Base-by-base conservation (phyloP, 225 moss, liverwort and hornwort species). In the Marchantia polymorpha region DNA sequence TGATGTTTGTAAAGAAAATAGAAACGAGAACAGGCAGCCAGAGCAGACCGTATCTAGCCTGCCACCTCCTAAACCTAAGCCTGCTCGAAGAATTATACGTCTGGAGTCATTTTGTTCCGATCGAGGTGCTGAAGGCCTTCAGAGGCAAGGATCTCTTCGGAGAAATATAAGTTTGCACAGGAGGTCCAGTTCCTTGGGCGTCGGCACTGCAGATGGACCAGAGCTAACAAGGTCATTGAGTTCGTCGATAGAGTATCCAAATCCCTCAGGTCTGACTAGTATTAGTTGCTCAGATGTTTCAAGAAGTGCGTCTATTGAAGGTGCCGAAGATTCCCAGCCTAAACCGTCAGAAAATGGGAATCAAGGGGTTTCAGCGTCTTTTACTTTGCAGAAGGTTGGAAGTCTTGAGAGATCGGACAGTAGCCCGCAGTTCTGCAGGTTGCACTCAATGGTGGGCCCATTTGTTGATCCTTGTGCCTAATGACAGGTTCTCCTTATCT, bases 41-140 rank as follows among this genome's bases (percentile, higher is more conserved):
- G 56, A 77, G 58, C 72, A 15, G 54, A 72, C 59, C n/a, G 53
- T 49, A 23, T 29, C 63, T 56, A 17, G 30, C 46, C 4, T 68
- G 20, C 63, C 63, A 20, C 73, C 72, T 19, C 71, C 72, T 8
- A 87, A 77, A 82, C 54, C 59, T 7, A 86, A 81, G 78, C 50
- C 81, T 46, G 49, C 68, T 68, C 80, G 86, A 13, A 82, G 86
- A 83, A 49, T 87, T 51, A 79, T 87, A 47, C 56, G 70, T 12
- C 52, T 84, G 71, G 83, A 87, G 23, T 74, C 83, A 17, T 69
- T 76, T 15, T 48, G 2, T 27, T 53, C 59, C 0, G 75, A 56
- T 2, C 17, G 23, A 26, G 54, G 56, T 59, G 27, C 25, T 10
- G 67, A 30, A 81, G 72, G 50, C 61, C 25, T 53, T 8, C 52